Base-by-base conservation (phyloP, 78 protist genomes). In the slime mould (Dictyostelium discoideum) region DNA sequence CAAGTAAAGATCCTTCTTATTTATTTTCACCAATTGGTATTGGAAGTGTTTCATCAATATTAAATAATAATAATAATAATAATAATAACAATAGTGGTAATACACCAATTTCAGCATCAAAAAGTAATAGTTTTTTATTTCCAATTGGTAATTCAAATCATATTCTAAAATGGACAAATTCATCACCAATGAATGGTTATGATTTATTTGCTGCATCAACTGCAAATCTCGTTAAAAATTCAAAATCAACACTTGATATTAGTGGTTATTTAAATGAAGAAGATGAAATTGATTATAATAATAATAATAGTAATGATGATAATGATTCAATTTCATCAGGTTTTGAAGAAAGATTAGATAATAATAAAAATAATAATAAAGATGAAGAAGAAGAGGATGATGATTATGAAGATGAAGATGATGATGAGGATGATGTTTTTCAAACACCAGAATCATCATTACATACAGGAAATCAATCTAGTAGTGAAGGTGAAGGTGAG, bases 381-480 rank as follows among this genome's bases (percentile, higher is more conserved):
- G 29, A 54, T 16, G 40, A 54, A 0, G 42, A 84, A 20, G 22
- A 40, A 3, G 32, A 48, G 3, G 50, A 54, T 6, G 63, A 54
- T 5, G 40, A 83, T 0, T 48, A 83, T 1, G 72, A 83, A 16
- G 40, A 48, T 10, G 80, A 80, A 5, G 80, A 80, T 5, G 94
- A 81, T 16, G 57, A 77, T 3, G 84, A 90, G 2, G 67, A 90
- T 29, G 88, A 67, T 82, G 89, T 82, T 14, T 90, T 29, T 9
- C 42, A 73, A 46, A 90, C 95, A 18, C 95, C 95, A 8, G 95
- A 90, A 26, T 72, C 95, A 18, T 90, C 95, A 44, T 14, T 90
- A 10, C 32, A 82, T 9, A 60, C 69, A 2, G 83, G 54, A n/a
- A 11, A 11, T 14, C 18, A 29, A 24, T 29, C 42, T 37, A 65